Conservation (phyloP, 805 yeast species). For the Suhomyces xylopsoci region DNA sequence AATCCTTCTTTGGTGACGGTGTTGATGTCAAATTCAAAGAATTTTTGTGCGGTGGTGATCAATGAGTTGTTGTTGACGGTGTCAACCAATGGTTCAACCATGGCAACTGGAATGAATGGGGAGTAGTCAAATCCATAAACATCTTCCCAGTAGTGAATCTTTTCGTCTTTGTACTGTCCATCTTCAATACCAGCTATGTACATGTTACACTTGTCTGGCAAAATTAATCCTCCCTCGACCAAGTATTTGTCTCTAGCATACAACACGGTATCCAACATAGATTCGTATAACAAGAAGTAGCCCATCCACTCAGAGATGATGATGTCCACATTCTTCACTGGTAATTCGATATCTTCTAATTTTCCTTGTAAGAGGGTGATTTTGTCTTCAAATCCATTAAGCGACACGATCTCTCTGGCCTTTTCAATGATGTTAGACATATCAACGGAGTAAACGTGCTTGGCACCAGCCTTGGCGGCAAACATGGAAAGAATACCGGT, state of each 20-base stretch:
- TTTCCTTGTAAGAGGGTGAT: conserved; percentile 90
- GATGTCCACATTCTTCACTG: conserved; percentile 86
- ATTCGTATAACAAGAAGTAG: conserved; percentile 89
- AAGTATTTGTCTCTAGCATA: conserved; percentile 90
- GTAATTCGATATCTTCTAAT: conserved; percentile 86
- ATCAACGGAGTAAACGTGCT: conserved; percentile 95
- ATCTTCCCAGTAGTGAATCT: conserved; percentile 91
- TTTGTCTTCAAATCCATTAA: conserved; percentile 81
- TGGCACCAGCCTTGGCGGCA: conserved; percentile 98
- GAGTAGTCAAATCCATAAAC: conserved; percentile 96
- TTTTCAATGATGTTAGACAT: conserved; percentile 94
- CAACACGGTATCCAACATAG: conserved; percentile 95
- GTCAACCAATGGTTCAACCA: conserved; percentile 94
- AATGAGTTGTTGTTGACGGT: conserved; percentile 74
- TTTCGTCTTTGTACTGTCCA: conserved; percentile 85
- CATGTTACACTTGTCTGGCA: conserved; percentile 92
- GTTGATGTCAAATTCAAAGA: conserved; percentile 84
- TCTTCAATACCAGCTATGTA: conserved; percentile 92
- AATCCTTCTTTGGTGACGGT: conserved; percentile 82
- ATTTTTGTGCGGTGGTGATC: conserved; percentile 69
- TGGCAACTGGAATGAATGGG: conserved; percentile 82
- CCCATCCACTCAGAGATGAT: conserved; percentile 99
- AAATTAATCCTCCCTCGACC: conserved; percentile 79
- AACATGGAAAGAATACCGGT: conserved; percentile 97
- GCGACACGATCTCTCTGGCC: conserved; percentile 84